phyloP scores from a whole-genome alignment of 2,329 filamentous ascomycete species.

The Ceratocystis lukuohia region DNA sequence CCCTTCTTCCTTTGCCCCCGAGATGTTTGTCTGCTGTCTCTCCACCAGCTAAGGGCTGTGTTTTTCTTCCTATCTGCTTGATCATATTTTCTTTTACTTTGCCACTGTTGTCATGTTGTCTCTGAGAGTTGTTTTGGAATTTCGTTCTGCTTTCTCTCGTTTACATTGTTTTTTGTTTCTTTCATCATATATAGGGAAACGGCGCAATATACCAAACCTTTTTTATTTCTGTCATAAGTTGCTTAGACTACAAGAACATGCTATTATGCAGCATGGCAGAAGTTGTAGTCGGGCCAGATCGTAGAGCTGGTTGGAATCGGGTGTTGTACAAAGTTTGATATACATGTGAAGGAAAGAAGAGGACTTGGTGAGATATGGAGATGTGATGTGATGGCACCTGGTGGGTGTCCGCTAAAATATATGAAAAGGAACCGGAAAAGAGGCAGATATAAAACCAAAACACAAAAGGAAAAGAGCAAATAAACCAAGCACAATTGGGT shows the following conservation, averaged over 20 bases:
- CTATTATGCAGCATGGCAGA: not conserved
- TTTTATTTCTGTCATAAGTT: not conserved
- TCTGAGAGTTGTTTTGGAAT: not conserved
- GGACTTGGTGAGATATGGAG: not conserved
- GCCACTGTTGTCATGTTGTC: not conserved
- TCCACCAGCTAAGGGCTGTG: not conserved
- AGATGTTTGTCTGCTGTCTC: too few relatives aligned
- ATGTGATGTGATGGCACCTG: not conserved
- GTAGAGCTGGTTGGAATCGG: not conserved
- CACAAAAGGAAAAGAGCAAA: not conserved
- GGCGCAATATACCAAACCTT: constrained; percentile 12
- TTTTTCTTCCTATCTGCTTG: not conserved
- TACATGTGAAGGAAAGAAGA: not conserved
- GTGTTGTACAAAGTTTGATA: not conserved
- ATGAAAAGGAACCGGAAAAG: not conserved
- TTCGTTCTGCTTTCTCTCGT: not conserved
- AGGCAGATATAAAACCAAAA: not conserved
- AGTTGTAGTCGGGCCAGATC: not conserved
- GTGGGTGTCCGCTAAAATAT: not conserved
- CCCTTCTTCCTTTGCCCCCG: too few relatives aligned
- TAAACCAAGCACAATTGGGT: not conserved
- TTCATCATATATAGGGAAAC: constrained; percentile 12
- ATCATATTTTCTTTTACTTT: not conserved
- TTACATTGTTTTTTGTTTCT: not conserved
- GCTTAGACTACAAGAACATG: not conserved